Evolutionary conservation across 345 rosid genomes (phyloP), one percentile per base, ranked within the genome.

Genomic region (Aegle marmelos): DNA sequence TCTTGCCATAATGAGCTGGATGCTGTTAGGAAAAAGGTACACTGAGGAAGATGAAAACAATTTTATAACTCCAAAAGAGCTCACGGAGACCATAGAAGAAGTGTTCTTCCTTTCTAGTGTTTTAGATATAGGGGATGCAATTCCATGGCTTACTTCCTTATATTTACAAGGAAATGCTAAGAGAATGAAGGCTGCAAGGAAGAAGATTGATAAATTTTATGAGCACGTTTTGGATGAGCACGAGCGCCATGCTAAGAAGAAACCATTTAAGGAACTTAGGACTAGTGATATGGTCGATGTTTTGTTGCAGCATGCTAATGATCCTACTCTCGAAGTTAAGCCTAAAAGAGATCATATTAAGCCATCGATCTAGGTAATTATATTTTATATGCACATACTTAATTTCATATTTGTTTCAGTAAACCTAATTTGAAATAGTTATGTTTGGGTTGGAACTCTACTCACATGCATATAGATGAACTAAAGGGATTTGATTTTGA

Each of bases 81-180:
- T 87, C 69, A 86, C 86, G 84, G 84, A 86, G 70, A 89, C 89
- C 89, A 65, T 91, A 2, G 91, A 91, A 25, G 91, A 91, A 81
- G 66, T 87, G 74, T 89, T 91, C 60, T 70, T 81, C 66, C 14
- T 41, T 10, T 0, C 14, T 10, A 14, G 48, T 41, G 48, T 41
- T 41, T 9, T 41, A 41, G 48, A 41, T 41, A 41, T 10, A 41
- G 48, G 48, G 14, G 48, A 10, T 41, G 48, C 48, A 41, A 41
- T 41, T 41, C 48, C 48, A 7, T 60, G 80, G 79, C 5, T 81
- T 21, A 70, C 54, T 22, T 73, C 74, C 36, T 59, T 74, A 34
- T 77, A 79, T 30, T 78, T 41, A 25, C 79, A 79, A 61, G 79
- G 82, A 6, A 70, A 79, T 36, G 37, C 58, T 4, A 82, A 75